Base-by-base conservation (phyloP, 257 asterid genomes). In the Oldenlandia corymbosa region DNA sequence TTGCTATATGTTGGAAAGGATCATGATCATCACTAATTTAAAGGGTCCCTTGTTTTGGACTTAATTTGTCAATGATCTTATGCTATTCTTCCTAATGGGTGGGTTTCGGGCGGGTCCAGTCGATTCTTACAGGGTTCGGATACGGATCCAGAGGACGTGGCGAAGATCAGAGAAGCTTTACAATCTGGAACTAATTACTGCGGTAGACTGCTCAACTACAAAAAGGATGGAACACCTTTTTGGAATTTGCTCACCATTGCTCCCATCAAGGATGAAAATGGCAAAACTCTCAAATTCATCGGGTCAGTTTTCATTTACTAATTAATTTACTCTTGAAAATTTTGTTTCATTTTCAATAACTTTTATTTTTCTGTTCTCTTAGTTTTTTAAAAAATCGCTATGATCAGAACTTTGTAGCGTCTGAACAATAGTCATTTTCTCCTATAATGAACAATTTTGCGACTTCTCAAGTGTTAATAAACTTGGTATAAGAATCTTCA, bases 171-270 rank as follows among this genome's bases (percentile, higher is more conserved):
- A 64, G 96, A 82, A 81, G 80, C 94, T 1, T 68, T 93, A 37
- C 81, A 84, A 32, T 9, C 52, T 11, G 97, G 97, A 37, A 31
- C 79, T 1, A 83, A 66, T 65, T 93, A 85, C 28, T 93, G 99
- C 47, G 99, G 97, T 57, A 85, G 99, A 71, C 71, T 93, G 74
- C 87, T 90, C 20, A 93, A 93, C 64, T 93, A 93, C 83, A 93
- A 93, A 84, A 93, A 93, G 34, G 99, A 93, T 67, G 97, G 97
- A 23, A 81, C 97, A 11, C 90, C 97, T 41, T 90, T 93, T 68
- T 93, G 99, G 99, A 93, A 93, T 72, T 85, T 93, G 27, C 95
- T 93, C 60, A 93, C 99, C 0, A 93, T 93, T 73, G 71, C 99
- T 9, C 99, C 99, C 23, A 93, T 93, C 71, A 93, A 93, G 73